Evolutionary conservation across 257 asterid species (phyloP).

Genomic region (Cordia subcordata): DNA sequence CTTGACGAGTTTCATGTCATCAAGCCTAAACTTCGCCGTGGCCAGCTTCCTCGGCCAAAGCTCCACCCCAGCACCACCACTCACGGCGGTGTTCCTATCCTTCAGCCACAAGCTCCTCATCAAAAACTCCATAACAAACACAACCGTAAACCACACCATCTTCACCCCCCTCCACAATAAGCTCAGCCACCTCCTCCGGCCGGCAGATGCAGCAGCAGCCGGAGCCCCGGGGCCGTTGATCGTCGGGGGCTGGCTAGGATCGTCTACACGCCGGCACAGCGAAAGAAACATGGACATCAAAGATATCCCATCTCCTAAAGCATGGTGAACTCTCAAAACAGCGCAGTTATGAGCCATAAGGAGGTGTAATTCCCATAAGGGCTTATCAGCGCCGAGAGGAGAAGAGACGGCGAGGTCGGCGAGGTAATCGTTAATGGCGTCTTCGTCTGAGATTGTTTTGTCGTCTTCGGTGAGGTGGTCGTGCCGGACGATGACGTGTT

Average conservation of each 20-base stretch:
- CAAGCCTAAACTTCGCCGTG: constrained; percentile 32
- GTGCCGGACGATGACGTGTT: constrained; percentile 44
- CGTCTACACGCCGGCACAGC: constrained; percentile 46
- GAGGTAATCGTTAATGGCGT: constrained; percentile 49
- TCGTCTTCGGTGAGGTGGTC: constrained; percentile 24
- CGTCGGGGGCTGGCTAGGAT: constrained; percentile 34
- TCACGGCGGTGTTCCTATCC: constrained; percentile 30
- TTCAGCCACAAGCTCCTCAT: constrained; percentile 35
- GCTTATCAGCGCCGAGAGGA: constrained; percentile 53
- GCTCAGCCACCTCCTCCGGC: constrained; percentile 19
- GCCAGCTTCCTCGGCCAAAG: constrained; percentile 44
- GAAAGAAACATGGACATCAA: constrained; percentile 55
- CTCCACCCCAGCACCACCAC: constrained; percentile 47
- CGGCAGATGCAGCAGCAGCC: neutral
- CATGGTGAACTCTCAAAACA: constrained; percentile 69
- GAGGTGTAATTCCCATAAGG: constrained; percentile 71
- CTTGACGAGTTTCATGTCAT: constrained; percentile 37
- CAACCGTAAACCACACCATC: constrained; percentile 29
- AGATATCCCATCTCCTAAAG: constrained; percentile 80
- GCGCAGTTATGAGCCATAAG: constrained; percentile 48
- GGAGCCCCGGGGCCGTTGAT: constrained; percentile 26
- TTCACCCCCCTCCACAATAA: constrained; percentile 19
- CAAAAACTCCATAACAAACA: constrained; percentile 22
- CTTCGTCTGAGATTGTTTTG: constrained; percentile 37
- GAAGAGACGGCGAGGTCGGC: constrained; percentile 51